Evolutionary conservation across 1,139 yeast genomes (phyloP), one percentile per base, ranked within the genome.

Genomic region (Scheffersomyces lignicola): DNA sequence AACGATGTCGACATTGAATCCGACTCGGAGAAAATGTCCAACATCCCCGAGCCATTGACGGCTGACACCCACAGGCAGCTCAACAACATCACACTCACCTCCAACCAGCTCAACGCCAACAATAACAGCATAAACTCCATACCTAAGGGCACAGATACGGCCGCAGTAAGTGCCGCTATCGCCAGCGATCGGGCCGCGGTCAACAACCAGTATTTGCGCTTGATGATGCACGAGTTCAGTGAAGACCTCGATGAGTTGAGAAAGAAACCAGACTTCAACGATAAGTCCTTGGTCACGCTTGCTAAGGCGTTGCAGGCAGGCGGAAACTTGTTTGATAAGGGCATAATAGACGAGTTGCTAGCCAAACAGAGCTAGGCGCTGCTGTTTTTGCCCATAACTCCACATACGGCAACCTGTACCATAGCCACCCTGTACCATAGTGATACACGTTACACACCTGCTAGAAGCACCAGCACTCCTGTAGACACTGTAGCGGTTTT

Each of bases 231-330:
- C 22, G 74, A 68, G 32, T 82, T 79, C 49, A 78, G 78, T 37
- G 78, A 77, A 41, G 90, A 83, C 48, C 65, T 83, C 35, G 82
- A 80, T 52, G 69, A 67, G 41, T 60, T 83, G 44, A 74, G 89
- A 57, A 68, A 70, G 44, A 80, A 80, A 28, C 82, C 83, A 7
- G 89, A 82, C 53, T 83, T 83, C 48, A 62, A 63, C 11, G 72
- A 67, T 31, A 75, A 72, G 45, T 80, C 87, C 13, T 65, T 83
- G 43, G 76, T 76, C 14, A 55, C 80, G 33, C 60, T 83, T 46
- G 89, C 88, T 3, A 78, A 77, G 48, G 70, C 82, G 3, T 65
- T 83, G 40, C 84, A 80, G 51, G 78, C 80, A 34, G 85, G 87
- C 10, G 69, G 77, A 6, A 77, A 80, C 44, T 72, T 83, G 63